Evolutionary conservation across 768 basidiomycete genomes (phyloP).

Genomic region (Tricholoma sp.): DNA sequence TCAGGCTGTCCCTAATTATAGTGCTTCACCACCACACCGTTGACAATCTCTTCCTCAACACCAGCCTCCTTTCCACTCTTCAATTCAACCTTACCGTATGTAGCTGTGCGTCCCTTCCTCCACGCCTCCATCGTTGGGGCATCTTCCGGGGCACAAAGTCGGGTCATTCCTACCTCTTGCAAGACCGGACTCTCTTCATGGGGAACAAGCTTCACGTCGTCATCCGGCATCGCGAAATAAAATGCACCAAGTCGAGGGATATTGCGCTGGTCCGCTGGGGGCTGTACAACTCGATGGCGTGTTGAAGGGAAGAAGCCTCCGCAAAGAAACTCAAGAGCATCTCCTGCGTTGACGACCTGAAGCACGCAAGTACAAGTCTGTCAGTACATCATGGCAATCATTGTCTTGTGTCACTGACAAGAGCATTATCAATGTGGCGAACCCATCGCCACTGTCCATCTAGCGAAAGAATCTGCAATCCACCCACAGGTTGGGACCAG

Average conservation of each 20-base stretch:
- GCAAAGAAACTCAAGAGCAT: constrained; percentile 54
- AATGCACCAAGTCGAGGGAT: constrained; percentile 51
- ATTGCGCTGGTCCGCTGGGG: constrained; percentile 47
- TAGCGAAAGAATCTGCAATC: constrained; percentile 48
- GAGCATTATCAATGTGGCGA: constrained; percentile 51
- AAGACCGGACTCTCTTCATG: constrained; percentile 43
- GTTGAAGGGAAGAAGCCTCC: constrained; percentile 58
- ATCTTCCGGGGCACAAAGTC: constrained; percentile 30
- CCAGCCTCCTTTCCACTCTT: constrained; percentile 33
- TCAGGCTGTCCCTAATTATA: constrained; percentile 34
- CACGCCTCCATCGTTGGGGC: constrained; percentile 51
- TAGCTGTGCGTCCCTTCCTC: constrained; percentile 43
- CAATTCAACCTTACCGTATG: constrained; percentile 46
- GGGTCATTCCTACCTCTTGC: constrained; percentile 35
- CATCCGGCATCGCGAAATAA: constrained; percentile 52
- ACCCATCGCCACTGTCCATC: constrained; percentile 57
- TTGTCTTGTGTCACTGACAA: constrained; percentile 28
- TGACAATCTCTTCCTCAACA: constrained; percentile 52
- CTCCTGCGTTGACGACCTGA: constrained; percentile 58
- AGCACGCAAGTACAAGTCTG: background rate
- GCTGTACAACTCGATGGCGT: constrained; percentile 40
- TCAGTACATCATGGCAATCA: background rate
- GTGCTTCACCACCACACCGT: constrained; percentile 51
- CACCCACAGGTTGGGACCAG: constrained; percentile 58
- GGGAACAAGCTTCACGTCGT: constrained; percentile 42